These are phyloP conservation scores for Curvularia sp. DNA, from an alignment of 2,329 filamentous ascomycete species.

Conservation along the genomic window DNA sequence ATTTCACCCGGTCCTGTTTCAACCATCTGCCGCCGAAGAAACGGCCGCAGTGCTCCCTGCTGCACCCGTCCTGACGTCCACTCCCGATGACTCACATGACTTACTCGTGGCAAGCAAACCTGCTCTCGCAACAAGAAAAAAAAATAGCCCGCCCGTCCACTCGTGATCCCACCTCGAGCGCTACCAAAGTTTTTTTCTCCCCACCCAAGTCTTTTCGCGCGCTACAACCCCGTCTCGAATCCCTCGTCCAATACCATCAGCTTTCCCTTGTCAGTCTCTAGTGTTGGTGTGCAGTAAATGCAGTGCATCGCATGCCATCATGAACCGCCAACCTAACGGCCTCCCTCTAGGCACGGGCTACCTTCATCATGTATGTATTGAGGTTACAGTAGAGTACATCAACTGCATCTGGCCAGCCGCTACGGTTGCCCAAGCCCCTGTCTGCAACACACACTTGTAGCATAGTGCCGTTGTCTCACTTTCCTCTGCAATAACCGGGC, in stretches of 20 bases:
- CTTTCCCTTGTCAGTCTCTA: slow-evolving; percentile 18
- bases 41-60: slow-evolving; percentile 14
- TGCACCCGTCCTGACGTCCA: slow-evolving; percentile 33
- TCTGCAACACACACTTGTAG: slow-evolving; percentile 12
- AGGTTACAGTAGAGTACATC: slow-evolving; percentile 15
- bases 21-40: slow-evolving; percentile 37
- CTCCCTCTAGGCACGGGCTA: slow-evolving; percentile 11
- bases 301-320: slow-evolving; percentile 32
- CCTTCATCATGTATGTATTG: slow-evolving; percentile 7
- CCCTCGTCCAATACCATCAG: slow-evolving; percentile 26
- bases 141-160: slow-evolving; percentile 9
- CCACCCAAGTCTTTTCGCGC: slow-evolving; percentile 8
- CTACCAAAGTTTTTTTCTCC: slow-evolving; percentile 12
- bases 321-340: slow-evolving; percentile 17
- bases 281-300: slow-evolving; percentile 19
- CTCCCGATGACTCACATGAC: slow-evolving; percentile 47
- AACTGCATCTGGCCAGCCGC: slow-evolving; percentile 23
- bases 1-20: slow-evolving; percentile 39
- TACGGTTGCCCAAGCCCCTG: slow-evolving; percentile 35
- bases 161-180: slow-evolving; percentile 20
- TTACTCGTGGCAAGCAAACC: slow-evolving; percentile 35
- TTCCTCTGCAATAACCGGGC: slow-evolving; percentile 1
- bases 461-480: slow-evolving; percentile 6
- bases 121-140: slow-evolving; percentile 10
- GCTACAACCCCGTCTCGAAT: slow-evolving; percentile 30